A percentile compares a stretch with the other conserved stretches of the same genome.
Conservation (phyloP, 345 rosid species). For the Laguncularia racemosa region DNA sequence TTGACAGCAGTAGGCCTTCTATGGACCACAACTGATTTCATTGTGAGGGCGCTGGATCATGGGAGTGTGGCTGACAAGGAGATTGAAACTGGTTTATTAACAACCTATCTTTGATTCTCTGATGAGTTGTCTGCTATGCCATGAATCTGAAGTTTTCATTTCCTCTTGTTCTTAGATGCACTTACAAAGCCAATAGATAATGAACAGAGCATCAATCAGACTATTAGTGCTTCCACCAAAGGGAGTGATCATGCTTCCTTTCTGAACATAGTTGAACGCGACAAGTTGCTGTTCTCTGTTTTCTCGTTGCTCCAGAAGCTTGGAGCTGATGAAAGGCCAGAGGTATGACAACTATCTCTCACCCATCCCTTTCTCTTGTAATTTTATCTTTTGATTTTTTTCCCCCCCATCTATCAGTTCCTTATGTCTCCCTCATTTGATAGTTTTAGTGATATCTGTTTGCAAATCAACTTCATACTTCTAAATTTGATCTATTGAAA, state of each 20-base stretch:
- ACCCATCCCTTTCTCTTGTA: too few relatives aligned
- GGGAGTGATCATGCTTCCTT: conserved; percentile 23
- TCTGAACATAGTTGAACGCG: conserved; percentile 31
- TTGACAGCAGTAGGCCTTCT: conserved; percentile 90
- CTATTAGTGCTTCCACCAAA: conserved; percentile 18
- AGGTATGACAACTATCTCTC: conserved; percentile 38
- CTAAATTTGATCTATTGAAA: too few relatives aligned
- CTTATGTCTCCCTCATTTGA: too few relatives aligned
- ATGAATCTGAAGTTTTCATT: conserved; percentile 6
- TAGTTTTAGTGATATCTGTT: too few relatives aligned
- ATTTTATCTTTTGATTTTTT: too few relatives aligned
- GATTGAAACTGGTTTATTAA: conserved; percentile 30
- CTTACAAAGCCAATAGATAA: conserved; percentile 31
- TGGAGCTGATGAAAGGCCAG: conserved; percentile 95
- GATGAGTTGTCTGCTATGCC: neutral
- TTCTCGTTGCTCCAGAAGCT: conserved; percentile 89
- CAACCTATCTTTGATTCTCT: neutral
- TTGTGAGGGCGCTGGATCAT: conserved; percentile 59
- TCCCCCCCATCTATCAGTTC: too few relatives aligned
- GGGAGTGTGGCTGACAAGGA: conserved; percentile 44
- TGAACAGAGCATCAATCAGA: conserved; percentile 33
- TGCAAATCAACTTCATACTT: too few relatives aligned
- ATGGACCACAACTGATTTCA: conserved; percentile 91
- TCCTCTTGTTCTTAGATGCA: conserved; percentile 17
- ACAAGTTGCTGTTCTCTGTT: conserved; percentile 72